Conservation (phyloP, 306 rosid species). For the Medicago truncatula region MtrunA17r5.0-ANR NC_053042.1:31639001-31639500, state of each 20-base stretch:
- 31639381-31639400: constrained; percentile 81
- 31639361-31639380: constrained; percentile 83
- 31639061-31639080: constrained; percentile 82
- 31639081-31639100: constrained; percentile 86
- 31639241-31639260: constrained; percentile 87
- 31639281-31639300: constrained; percentile 79
- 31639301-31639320: constrained; percentile 80
- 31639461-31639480: constrained; percentile 89
- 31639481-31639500: constrained; percentile 86
- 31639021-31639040: constrained; percentile 87
- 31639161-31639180: constrained; percentile 73
- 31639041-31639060: constrained; percentile 94
- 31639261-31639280: constrained; percentile 80
- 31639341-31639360: constrained; percentile 77
- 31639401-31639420: constrained; percentile 79
- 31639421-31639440: constrained; percentile 84
- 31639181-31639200: constrained; percentile 78
- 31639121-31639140: constrained; percentile 84
- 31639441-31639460: constrained; percentile 86
- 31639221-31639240: constrained; percentile 66
- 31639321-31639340: constrained; percentile 87
- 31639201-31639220: constrained; percentile 69
- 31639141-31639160: constrained; percentile 78
- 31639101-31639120: constrained; percentile 88
- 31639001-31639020: constrained; percentile 89